Base-by-base conservation (phyloP, 495 filamentous ascomycete genomes). In the Daldinia caldariorum region DNA sequence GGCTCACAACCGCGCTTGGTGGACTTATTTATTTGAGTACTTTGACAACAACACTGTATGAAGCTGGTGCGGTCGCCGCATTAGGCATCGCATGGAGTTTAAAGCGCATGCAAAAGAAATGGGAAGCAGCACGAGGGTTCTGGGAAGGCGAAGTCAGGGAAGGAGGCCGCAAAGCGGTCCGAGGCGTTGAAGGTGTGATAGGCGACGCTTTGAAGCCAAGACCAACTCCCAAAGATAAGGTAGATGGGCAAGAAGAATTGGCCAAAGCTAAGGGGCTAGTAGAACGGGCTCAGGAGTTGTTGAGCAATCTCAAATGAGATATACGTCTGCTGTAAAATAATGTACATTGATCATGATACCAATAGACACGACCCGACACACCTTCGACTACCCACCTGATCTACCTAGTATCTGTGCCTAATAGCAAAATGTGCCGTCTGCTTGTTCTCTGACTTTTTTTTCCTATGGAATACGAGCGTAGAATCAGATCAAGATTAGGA, bases 81-180 rank as follows among this genome's bases (percentile, higher is more conserved):
- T 76, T 59, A 5, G 53, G 53, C 13, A 34, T 56, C 12, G 53
- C 32, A 18, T 56, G 89, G 82, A 89, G 90, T 60, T 73, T 94
- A 67, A 80, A 89, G 22, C 82, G 89, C 20, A 83, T 97, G 81
- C 94, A 97, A 78, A 88, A 78, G 69, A 81, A 86, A 70, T 98
- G 94, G 94, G 91, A 93, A 65, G 77, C 72, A 7, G 91, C 89
- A 10, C 85, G 90, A 39, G 78, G 71, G 6, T 87, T 83, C 69
- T 98, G 93, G 90, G 88, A 93, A 74, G 87, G 82, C 4, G 88
- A 91, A 72, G 86, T 97, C 9, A 86, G 89, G 66, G 94, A 97
- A 74, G 89, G 91, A 66, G 95, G 94, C 7, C 85, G 93, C 60
- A 87, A 86, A 56, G 89, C 90, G 4, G 79, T 97, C 54, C 85